Percentiles rank a stretch among this genome's conserved stretches.
Evolutionary conservation across 768 basidiomycete genomes (phyloP).

Genomic region (Nidularia sp.): DNA sequence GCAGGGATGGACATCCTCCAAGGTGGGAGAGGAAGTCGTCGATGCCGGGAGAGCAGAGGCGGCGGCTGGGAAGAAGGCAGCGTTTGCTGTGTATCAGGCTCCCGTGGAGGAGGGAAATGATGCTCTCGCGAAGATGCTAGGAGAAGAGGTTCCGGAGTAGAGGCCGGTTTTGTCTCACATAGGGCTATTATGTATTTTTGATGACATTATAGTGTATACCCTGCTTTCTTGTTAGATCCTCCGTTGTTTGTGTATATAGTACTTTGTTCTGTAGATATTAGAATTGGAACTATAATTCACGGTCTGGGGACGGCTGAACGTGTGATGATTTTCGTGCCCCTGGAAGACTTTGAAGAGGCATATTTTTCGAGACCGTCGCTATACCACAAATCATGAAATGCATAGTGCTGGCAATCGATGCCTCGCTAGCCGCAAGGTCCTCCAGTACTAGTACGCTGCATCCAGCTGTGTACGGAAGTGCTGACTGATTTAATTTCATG

Average conservation of each 20-base stretch:
- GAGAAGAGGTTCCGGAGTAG: conserved; percentile 30
- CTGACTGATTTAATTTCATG: too few species aligned
- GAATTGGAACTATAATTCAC: too few species aligned
- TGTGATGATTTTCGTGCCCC: too few species aligned
- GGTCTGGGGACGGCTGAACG: too few species aligned
- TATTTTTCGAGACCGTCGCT: too few species aligned
- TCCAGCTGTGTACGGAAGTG: too few species aligned
- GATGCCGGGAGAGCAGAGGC: conserved; percentile 12
- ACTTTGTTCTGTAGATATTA: background rate
- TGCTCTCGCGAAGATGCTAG: conserved; percentile 65
- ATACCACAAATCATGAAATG: too few species aligned
- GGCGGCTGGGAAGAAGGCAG: conserved; percentile 36
- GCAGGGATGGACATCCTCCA: conserved; percentile 66
- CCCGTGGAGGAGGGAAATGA: conserved; percentile 62
- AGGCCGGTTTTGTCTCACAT: background rate
- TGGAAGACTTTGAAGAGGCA: too few species aligned
- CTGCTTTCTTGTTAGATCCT: background rate
- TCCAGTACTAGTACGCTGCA: too few species aligned
- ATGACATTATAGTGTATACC: background rate
- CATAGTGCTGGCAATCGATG: too few species aligned
- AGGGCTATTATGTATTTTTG: background rate
- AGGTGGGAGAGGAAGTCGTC: background rate
- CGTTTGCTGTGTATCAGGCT: conserved; percentile 77
- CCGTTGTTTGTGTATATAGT: background rate
- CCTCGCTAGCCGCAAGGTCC: too few species aligned